Evolutionary conservation across 164 flowering plant species (phyloP).

Genomic region (Kalanchoe fedtschenkoi): DNA sequence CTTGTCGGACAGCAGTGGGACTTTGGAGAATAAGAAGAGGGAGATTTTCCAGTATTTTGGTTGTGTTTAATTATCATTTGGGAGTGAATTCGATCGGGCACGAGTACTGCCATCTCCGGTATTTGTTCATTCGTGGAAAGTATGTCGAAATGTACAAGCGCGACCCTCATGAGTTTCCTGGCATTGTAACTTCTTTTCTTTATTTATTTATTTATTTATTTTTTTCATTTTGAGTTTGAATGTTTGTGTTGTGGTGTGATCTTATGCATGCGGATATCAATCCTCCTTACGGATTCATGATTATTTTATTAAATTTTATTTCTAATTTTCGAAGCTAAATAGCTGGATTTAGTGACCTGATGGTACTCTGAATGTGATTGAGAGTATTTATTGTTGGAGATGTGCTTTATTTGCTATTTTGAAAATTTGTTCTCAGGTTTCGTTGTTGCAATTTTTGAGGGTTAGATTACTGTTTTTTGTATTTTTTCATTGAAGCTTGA

Average conservation of each 20-base stretch:
- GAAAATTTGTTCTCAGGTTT: no score
- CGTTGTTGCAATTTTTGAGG: neutral
- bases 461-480: neutral
- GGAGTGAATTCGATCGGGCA: constrained; percentile 73
- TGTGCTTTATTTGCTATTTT: no score
- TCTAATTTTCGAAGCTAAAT: no score
- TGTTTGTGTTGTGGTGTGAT: neutral
- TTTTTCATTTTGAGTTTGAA: neutral
- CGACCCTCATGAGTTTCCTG: constrained; percentile 69
- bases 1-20: neutral
- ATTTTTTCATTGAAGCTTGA: neutral
- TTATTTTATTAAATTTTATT: no score
- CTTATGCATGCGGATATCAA: neutral
- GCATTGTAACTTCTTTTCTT: constrained; percentile 37
- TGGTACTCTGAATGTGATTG: no score
- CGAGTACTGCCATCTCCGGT: constrained; percentile 75
- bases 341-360: no score
- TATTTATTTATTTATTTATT: neutral
- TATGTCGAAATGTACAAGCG: constrained; percentile 75
- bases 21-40: neutral
- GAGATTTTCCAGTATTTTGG: constrained; percentile 49
- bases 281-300: neutral
- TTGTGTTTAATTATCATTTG: constrained; percentile 79
- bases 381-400: no score
- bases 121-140: constrained; percentile 53